Percentiles rank a stretch among this genome's conserved stretches.
These are phyloP conservation scores for Globisporangium parvum DNA, from an alignment of 352 stramenopile genomes.

Conservation along the genomic window DNA sequence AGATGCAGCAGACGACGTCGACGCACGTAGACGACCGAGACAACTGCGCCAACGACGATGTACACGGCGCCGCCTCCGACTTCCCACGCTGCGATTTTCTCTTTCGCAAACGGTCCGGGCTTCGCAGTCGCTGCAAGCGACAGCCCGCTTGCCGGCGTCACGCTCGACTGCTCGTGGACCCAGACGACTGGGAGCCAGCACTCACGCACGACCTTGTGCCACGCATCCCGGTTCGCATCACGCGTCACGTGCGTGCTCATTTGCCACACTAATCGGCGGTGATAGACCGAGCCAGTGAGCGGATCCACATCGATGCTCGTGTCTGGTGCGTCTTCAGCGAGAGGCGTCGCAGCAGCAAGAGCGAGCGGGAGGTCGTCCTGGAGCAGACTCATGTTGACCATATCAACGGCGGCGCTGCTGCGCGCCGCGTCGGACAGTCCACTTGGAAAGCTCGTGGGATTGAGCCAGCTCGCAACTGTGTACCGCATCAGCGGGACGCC, in stretches of 20 bases:
- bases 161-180: conserved; percentile 38
- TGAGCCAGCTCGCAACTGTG: conserved; percentile 26
- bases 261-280: conserved; percentile 50
- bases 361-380: conserved; percentile 36
- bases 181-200: conserved; percentile 42
- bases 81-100: conserved; percentile 33
- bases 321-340: background rate
- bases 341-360: conserved; percentile 6
- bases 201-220: conserved; percentile 23
- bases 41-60: conserved; percentile 15
- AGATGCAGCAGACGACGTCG: conserved; percentile 16
- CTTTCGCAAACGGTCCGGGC: conserved; percentile 24
- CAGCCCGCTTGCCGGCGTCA: conserved; percentile 20
- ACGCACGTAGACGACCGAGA: conserved; percentile 11
- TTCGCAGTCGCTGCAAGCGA: conserved; percentile 6
- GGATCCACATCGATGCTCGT: conserved; percentile 40
- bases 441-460: conserved; percentile 26
- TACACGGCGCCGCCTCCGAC: conserved; percentile 20
- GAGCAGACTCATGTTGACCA: conserved; percentile 44
- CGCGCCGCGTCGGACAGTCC: conserved; percentile 13
- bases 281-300: conserved; percentile 35
- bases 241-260: conserved; percentile 21
- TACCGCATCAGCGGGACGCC: conserved; percentile 48
- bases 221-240: conserved; percentile 17
- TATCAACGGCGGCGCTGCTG: background rate